These are phyloP conservation scores for Termitomyces bulborhizus DNA, from an alignment of 768 basidiomycete genomes.

Conservation along the genomic window DNA sequence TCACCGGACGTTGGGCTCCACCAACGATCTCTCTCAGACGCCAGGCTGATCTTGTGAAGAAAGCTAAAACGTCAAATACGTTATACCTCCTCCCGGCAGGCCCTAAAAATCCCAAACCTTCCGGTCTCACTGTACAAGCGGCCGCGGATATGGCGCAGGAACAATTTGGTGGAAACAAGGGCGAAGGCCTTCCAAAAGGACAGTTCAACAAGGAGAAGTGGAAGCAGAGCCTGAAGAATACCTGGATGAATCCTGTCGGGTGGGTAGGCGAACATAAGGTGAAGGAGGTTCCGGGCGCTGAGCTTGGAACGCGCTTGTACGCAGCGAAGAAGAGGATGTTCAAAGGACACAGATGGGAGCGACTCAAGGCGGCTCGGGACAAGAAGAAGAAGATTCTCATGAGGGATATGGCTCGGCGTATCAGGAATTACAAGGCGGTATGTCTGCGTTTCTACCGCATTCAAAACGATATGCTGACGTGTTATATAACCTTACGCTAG, in stretches of 20 bases:
- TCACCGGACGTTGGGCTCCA: slow-evolving; percentile 60
- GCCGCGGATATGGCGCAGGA: slow-evolving; percentile 1
- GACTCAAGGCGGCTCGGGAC: slow-evolving; percentile 39
- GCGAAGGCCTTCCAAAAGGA: slow-evolving; percentile 4
- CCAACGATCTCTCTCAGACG: slow-evolving; percentile 68
- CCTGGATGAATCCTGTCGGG: slow-evolving; percentile 27
- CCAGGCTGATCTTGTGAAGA: slow-evolving; percentile 75
- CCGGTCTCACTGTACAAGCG: not conserved
- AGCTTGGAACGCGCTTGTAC: slow-evolving; percentile 61
- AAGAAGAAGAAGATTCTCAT: slow-evolving; percentile 50
- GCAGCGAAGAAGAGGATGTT: slow-evolving; percentile 80
- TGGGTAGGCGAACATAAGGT: slow-evolving; percentile 42
- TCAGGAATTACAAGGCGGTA: slow-evolving; percentile 61
- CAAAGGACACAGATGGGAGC: slow-evolving; percentile 90
- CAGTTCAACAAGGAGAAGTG: slow-evolving; percentile 4
- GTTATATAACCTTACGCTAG: slow-evolving; percentile 19
- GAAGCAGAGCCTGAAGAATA: slow-evolving; percentile 8
- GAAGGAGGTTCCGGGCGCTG: slow-evolving; percentile 39
- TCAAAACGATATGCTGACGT: not conserved
- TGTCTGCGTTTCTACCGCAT: slow-evolving; percentile 18
- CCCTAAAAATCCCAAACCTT: slow-evolving; percentile 36
- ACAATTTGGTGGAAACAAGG: slow-evolving; percentile 2
- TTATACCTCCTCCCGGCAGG: slow-evolving; percentile 64
- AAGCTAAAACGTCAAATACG: slow-evolving; percentile 47
- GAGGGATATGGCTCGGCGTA: slow-evolving; percentile 64